A percentile compares a stretch with the other conserved stretches of the same genome.
Evolutionary conservation across 2,329 filamentous ascomycete species (phyloP).

Genomic region (Colletotrichum zoysiae): DNA sequence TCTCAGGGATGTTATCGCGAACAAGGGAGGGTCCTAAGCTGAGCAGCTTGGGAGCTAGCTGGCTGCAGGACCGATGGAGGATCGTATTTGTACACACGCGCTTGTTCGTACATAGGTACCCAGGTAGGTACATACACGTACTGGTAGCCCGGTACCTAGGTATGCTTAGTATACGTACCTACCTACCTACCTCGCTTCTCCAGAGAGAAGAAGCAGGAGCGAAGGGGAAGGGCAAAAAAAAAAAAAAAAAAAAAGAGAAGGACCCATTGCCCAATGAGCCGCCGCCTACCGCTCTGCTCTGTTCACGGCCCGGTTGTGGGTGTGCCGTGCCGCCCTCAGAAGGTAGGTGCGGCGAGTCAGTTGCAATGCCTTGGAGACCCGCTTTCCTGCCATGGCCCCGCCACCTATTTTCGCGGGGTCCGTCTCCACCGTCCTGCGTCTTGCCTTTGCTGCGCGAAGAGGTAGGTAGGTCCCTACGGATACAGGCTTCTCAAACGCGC

Average conservation of each 20-base stretch:
- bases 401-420: conserved; percentile 41
- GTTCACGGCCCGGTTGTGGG: conserved; percentile 16
- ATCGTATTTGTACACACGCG: too few species aligned
- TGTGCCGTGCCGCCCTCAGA: conserved; percentile 19
- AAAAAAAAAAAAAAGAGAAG: not conserved
- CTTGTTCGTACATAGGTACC: too few species aligned
- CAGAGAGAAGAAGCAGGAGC: too few species aligned
- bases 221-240: not conserved
- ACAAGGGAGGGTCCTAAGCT: not conserved
- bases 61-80: too few species aligned
- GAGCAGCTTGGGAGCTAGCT: too few species aligned
- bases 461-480: too few species aligned
- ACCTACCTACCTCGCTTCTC: too few species aligned
- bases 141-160: too few species aligned
- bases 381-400: conserved; percentile 33
- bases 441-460: conserved; percentile 4
- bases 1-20: conserved; percentile 19
- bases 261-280: conserved; percentile 33
- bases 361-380: conserved; percentile 38
- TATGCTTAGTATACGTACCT: too few species aligned
- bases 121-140: too few species aligned
- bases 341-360: conserved; percentile 27
- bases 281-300: conserved; percentile 11
- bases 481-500: conserved; percentile 1
- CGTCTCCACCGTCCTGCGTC: conserved; percentile 31